Base-by-base conservation (phyloP, 2,329 filamentous ascomycete species). In the Phyllosticta citribraziliensis region DNA sequence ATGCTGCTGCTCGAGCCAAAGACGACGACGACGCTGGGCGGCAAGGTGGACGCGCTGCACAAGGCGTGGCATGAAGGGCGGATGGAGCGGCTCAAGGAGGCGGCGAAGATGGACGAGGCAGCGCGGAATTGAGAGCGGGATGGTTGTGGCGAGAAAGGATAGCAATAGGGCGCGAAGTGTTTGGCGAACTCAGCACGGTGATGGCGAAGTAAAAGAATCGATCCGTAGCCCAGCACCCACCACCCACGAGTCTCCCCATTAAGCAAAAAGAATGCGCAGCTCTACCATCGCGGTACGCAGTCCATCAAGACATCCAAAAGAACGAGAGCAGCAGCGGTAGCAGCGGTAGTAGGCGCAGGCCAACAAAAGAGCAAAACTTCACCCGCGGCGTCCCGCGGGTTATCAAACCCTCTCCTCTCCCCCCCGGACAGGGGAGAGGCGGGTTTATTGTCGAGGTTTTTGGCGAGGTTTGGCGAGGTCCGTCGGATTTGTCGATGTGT, bases 31-130 rank as follows among this genome's bases (percentile, higher is more conserved):
- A 70, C 96, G 2, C 74, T 97, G n/a, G 94, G 94, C 1, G 94
- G 94, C 0, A 95, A 89, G 75, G 82, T 97, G 53, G 91, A 97
- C 60, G 79, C 78, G 0, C 84, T 91, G 80, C 89, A 97, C 69
- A 86, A 84, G 70, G 80, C 80, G 8, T 97, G 93, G 93, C 80
- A 80, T 55, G 84, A 86, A 14, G 84, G 84, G 1, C 81, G 89
- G 65, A 86, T 96, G 72, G 81, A 80, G 56, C 82, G 84, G 65
- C 73, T 97, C 63, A 85, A 84, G 70, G 81, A 83, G 57, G 82
- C 80, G 12, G 82, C 86, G 19, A 57, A 30, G 19, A 62, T 57
- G 58, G 51, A 52, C 17, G 24, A 53, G 40, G 14, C 12, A n/a
- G 40, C 17, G 3, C 17, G 40, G 14, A n/a, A 3, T 8, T n/a